Evolutionary conservation across 2,329 filamentous ascomycete species (phyloP), one percentile per base, ranked within the genome.

Genomic region (Ophiocordyceps camponoti-rufipedis): DNA sequence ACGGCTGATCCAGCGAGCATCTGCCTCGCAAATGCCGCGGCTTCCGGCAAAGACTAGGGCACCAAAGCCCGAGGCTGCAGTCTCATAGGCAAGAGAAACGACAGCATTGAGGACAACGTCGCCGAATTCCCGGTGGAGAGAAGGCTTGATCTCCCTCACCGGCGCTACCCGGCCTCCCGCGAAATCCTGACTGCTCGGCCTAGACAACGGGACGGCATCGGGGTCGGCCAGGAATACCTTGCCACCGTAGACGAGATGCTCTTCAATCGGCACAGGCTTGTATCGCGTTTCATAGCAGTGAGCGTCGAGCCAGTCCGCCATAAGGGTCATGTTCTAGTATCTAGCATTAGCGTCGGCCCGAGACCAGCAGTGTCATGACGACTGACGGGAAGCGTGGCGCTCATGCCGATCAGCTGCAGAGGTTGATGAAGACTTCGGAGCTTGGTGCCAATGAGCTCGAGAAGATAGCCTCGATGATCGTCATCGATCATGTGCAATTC

Each of bases 401-500:
- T 87, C 83, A 88, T 87, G 51, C 80, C 82, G 47, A 86, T 65
- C 18, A 87, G 77, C 55, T 87, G 82, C 16, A 84, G 68, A 23
- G 69, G 62, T 47, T 83, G 74, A 28, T 75, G 78, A 19, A 87
- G 61, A 47, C 77, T 72, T n/a, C 85, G 62, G 29, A 87, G 55
- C 55, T 87, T 87, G 4, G 81, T 82, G 5, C 79, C 76, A 61
- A 85, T 75, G 6, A 87, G 65, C 56, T 88, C 83, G 46, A 87
- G 65, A 1, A 87, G 67, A 56, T 87, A 87, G 4, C 83, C 83
- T 12, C 83, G 75, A 51, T 80, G 73, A 49, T 81, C 79, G 56
- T 87, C 83, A 52, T 85, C 79, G 41, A 87, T 69, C 81, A 88
- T 86, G 56, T 88, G 83, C n/a, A 87, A 63, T 56, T 88, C 83